Evolutionary conservation across 768 basidiomycete genomes (phyloP).

Genomic region (Strobilomyces echinocephalus): DNA sequence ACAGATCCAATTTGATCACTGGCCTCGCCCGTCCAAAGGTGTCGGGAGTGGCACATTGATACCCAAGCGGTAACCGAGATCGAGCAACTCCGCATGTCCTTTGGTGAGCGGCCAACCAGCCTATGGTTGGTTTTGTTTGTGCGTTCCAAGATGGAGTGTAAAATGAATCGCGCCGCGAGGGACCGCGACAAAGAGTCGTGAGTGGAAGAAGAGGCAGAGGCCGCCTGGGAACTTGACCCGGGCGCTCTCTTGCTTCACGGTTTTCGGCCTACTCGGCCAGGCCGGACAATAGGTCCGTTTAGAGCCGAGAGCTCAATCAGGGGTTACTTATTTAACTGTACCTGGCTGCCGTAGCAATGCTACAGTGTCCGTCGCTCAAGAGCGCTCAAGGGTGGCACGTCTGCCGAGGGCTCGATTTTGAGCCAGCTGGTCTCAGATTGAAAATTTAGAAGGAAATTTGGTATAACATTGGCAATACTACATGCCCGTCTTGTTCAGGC

Average conservation of each 20-base stretch:
- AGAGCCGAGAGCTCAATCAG: no score
- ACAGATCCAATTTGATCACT: background rate
- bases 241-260: background rate
- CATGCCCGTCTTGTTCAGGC: no score
- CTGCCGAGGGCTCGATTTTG: no score
- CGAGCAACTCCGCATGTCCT: background rate
- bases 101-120: background rate
- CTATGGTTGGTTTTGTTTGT: background rate
- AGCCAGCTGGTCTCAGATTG: no score
- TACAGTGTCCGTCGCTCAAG: no score
- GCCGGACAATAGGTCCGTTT: background rate
- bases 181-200: background rate
- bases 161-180: background rate
- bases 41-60: background rate
- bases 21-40: background rate
- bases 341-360: no score
- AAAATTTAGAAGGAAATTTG: no score
- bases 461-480: no score
- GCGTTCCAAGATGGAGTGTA: background rate
- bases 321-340: no score
- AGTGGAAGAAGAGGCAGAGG: no score
- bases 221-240: constrained; percentile 2
- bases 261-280: background rate
- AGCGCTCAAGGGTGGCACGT: no score
- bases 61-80: background rate